Conservation (phyloP, 2,329 filamentous ascomycete species). For the Fusarium pseudoanthophilum region DNA sequence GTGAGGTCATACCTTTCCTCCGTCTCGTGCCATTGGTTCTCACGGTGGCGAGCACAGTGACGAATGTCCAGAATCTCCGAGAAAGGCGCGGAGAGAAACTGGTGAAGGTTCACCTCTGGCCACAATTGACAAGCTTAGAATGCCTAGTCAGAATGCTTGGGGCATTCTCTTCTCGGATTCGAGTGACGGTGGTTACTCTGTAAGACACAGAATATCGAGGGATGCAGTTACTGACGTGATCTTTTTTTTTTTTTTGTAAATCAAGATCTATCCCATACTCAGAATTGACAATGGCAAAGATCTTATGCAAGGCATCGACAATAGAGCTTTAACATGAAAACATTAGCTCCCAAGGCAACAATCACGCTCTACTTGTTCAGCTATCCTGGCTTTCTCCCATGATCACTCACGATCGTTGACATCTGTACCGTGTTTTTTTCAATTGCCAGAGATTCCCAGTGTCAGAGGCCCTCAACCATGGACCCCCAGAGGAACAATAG, state of each 20-base stretch:
- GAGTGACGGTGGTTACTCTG: background rate
- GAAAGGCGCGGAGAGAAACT: no score
- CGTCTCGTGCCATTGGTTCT: rapidly evolving
- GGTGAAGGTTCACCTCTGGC: no score
- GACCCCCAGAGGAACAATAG: background rate
- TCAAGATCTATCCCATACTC: background rate
- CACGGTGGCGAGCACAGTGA: background rate
- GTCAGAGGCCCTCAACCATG: rapidly evolving
- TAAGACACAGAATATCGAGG: no score
- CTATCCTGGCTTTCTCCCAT: background rate
- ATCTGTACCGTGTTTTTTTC: rapidly evolving
- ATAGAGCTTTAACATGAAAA: no score
- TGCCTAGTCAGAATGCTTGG: rapidly evolving
- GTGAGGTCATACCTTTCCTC: background rate
- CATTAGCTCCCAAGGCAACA: no score
- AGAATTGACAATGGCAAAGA: no score
- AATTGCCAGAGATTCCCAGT: rapidly evolving
- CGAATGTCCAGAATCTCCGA: no score
- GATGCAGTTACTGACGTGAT: rapidly evolving
- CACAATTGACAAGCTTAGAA: background rate
- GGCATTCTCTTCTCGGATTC: background rate
- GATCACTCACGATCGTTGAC: background rate
- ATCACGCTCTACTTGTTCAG: background rate
- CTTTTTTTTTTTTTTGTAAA: no score
- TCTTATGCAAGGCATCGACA: no score